Evolutionary conservation across 2,329 filamentous ascomycete genomes (phyloP), one percentile per base, ranked within the genome.

Genomic region (Kalmusia sp.): DNA sequence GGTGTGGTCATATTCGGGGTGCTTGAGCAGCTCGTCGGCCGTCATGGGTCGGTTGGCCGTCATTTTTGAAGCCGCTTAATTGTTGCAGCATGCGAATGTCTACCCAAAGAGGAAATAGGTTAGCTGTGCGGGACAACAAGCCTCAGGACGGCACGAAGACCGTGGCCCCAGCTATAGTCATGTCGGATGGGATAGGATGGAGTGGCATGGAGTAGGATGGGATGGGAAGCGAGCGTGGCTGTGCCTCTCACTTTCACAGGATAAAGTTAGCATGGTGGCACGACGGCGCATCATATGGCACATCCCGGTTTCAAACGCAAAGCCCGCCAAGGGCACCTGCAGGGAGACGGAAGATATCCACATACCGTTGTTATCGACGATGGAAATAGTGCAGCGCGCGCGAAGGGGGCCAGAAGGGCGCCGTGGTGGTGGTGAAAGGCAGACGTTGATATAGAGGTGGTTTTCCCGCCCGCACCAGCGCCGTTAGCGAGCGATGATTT

Each of bases 1-100:
- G 1, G 85, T 83, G 41, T 88, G 83, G 3, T 82, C 77, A 64
- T 84, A 93, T 43, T 90, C 85, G 0, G 88, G 87, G 64, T 90
- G 87, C 35, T 81, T 76, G 57, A 84, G 71, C 27, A 88, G 83
- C 66, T 90, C 82, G 30, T 82, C 82, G 5, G 80, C 79, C 3
- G 82, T 82, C 52, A 81, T 61, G 47, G 77, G 76, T 40, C 45
- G 35, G 28, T 39, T 48, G 49, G 47, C 39, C 46, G 41, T n/a
- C n/a, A n/a, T n/a, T n/a, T n/a, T n/a, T n/a, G n/a, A n/a, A n/a
- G n/a, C n/a, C n/a, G n/a, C n/a, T n/a, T n/a, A n/a, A n/a, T n/a
- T 59, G 44, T 35, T 15, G 24, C 43, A 41, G 12, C 5, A 6
- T 12, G n/a, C 21, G 15, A 5, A 19, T 7, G n/a, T 37, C 34